A percentile compares a stretch with the other conserved stretches of the same genome.
Conservation (phyloP, 1,284 basidiomycete species). For the Sanghuangporus baumii region DNA sequence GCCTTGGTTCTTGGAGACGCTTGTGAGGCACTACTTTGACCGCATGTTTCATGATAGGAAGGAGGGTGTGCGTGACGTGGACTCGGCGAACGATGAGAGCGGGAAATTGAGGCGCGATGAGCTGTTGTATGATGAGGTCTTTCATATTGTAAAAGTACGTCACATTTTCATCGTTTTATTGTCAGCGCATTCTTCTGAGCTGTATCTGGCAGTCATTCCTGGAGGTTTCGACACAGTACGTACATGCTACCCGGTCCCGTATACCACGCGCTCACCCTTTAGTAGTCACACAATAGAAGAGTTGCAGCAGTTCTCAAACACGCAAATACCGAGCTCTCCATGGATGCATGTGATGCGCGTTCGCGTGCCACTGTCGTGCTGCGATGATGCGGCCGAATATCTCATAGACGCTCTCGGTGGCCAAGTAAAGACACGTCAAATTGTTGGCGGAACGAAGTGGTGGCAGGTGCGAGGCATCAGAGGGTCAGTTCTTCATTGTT, state of each 20-base stretch:
- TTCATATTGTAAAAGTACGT: conserved; percentile 70
- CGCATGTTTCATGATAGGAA: conserved; percentile 42
- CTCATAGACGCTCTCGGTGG: conserved; percentile 85
- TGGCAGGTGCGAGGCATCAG: conserved; percentile 87
- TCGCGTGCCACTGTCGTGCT: conserved; percentile 68
- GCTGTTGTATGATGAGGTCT: conserved; percentile 78
- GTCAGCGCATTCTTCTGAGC: not conserved
- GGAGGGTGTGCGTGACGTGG: not conserved
- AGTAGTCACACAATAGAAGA: conserved; percentile 76
- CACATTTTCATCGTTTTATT: not conserved
- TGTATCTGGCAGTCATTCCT: conserved; percentile 36
- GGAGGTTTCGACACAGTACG: conserved; percentile 40
- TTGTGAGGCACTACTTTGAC: conserved; percentile 80
- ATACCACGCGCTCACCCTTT: not conserved
- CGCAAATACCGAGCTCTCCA: conserved; percentile 81
- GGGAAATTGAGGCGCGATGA: conserved; percentile 62
- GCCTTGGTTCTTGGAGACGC: conserved; percentile 71
- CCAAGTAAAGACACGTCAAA: conserved; percentile 61
- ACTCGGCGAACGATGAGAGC: conserved; percentile 18
- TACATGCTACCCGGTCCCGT: not conserved
- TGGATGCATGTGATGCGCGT: conserved; percentile 81
- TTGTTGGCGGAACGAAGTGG: conserved; percentile 92
- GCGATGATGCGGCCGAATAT: conserved; percentile 72
- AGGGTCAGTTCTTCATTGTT: conserved; percentile 43
- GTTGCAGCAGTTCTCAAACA: conserved; percentile 81